Evolutionary conservation across 1,139 yeast species (phyloP), one percentile per base, ranked within the genome.

Genomic region (Candida glucosophila): DNA sequence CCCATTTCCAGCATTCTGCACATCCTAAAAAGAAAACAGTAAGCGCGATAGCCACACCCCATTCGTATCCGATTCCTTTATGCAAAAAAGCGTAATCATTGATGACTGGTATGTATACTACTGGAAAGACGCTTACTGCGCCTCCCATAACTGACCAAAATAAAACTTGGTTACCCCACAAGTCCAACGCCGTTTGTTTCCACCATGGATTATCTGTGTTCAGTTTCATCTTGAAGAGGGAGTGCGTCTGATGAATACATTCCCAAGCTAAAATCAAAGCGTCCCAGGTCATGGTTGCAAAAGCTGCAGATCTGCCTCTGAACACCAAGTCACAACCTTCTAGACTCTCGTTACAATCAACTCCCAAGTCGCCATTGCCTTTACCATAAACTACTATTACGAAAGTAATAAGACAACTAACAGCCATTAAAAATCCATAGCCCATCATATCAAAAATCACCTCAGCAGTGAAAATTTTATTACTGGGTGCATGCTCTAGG

Each of bases 201-300:
- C 72, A 73, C 59, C 71, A 70, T 12, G 77, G 70, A 18, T 66
- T 61, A 27, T 69, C 74, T 5, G 78, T 57, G 22, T 75, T 83
- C 21, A 81, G 83, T 36, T 77, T 69, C 86, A 81, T 78, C 28
- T 63, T 57, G 52, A 85, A 82, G 37, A 85, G 62, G 1, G 95
- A 82, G 39, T 77, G 65, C 33, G 77, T 61, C 52, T 79, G 64
- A 47, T 83, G 92, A 32, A 83, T 67, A 44, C 88, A 86, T 54
- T 85, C 95, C 94, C 94, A 85, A 2, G 95, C 95, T 30, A 83
- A 61, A 15, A 86, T 54, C 34, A 86, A 67, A 4, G 93, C 80
- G 57, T 92, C 73, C 95, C 95, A 86, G 1, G 95, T 85, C 78
- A 86, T 77, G 5, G 77, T 74, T 3, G 81, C 83, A 57, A 86